Evolutionary conservation across 169 alveolate genomes (phyloP).

Genomic region (Cryptosporidium bovis): DNA sequence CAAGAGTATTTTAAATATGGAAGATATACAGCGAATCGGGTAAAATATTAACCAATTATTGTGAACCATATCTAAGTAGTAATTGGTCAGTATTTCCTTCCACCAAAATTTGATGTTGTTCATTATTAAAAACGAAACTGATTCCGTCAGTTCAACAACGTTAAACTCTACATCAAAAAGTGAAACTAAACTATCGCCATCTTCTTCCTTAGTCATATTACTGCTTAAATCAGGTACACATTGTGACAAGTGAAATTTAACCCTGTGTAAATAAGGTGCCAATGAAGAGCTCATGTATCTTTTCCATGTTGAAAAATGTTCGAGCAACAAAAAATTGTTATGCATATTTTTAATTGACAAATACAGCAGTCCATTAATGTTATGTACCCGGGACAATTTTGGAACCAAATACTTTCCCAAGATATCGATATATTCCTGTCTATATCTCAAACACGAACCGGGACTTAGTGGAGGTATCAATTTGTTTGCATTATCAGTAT

Average conservation of each 20-base stretch:
- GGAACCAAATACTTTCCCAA: constrained; percentile 22
- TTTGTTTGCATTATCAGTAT: constrained; percentile 28
- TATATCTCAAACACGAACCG: constrained; percentile 23
- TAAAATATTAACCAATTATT: constrained; percentile 61
- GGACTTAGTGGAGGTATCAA: constrained; percentile 57
- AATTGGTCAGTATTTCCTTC: constrained; percentile 59
- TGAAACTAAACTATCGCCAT: neutral
- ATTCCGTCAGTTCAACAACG: constrained; percentile 50
- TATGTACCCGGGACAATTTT: constrained; percentile 18
- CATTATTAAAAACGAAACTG: constrained; percentile 34
- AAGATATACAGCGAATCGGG: constrained; percentile 55
- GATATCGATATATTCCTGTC: neutral
- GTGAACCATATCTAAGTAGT: constrained; percentile 62
- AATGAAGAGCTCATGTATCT: constrained; percentile 44
- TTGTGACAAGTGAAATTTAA: constrained; percentile 15
- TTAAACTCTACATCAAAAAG: constrained; percentile 8
- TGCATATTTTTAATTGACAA: constrained; percentile 65
- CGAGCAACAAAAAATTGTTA: constrained; percentile 43
- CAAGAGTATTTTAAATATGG: constrained; percentile 44
- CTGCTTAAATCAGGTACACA: neutral
- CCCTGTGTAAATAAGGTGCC: constrained; percentile 43
- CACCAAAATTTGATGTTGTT: constrained; percentile 52
- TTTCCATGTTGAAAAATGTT: constrained; percentile 70
- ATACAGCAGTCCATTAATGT: constrained; percentile 45
- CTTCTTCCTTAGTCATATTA: neutral